phyloP scores from a whole-genome alignment of 495 filamentous ascomycete species.

The Symbiotaphrina buchneri region DNA sequence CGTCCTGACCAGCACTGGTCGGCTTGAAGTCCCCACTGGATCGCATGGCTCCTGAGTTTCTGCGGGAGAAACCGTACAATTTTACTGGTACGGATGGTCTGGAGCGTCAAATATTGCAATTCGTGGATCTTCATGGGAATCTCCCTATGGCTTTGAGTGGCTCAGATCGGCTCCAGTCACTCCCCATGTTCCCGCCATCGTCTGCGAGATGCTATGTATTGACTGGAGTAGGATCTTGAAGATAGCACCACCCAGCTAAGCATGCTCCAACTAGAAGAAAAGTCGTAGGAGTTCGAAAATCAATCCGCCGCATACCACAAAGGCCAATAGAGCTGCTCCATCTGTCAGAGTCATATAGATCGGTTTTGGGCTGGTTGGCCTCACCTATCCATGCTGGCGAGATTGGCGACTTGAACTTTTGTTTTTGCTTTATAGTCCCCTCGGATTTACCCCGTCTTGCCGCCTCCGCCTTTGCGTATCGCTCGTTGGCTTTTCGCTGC shows the following conservation, averaged over 20 bases:
- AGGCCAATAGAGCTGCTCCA: constrained; percentile 27
- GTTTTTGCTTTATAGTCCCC: constrained; percentile 38
- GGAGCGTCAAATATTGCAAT: no score
- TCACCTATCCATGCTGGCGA: constrained; percentile 68
- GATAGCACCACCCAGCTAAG: no score
- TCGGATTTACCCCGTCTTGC: constrained; percentile 67
- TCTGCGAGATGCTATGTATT: neutral
- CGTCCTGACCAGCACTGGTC: no score
- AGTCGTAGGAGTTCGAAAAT: constrained; percentile 66
- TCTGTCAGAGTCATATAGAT: constrained; percentile 7
- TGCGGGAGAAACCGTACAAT: no score
- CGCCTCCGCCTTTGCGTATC: constrained; percentile 59
- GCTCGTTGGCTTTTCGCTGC: constrained; percentile 73
- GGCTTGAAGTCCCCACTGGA: no score
- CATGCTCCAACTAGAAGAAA: constrained; percentile 31
- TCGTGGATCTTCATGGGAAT: no score
- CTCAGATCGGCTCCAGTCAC: no score
- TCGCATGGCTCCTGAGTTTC: no score
- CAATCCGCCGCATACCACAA: constrained; percentile 68
- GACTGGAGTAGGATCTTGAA: no score
- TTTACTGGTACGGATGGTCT: no score
- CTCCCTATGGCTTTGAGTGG: no score
- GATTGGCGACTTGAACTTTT: constrained; percentile 52
- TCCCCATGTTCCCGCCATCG: neutral
- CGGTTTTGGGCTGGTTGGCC: constrained; percentile 11